Base-by-base conservation (phyloP, 2,329 filamentous ascomycete genomes). In the Boeremia lycopersici region DNA sequence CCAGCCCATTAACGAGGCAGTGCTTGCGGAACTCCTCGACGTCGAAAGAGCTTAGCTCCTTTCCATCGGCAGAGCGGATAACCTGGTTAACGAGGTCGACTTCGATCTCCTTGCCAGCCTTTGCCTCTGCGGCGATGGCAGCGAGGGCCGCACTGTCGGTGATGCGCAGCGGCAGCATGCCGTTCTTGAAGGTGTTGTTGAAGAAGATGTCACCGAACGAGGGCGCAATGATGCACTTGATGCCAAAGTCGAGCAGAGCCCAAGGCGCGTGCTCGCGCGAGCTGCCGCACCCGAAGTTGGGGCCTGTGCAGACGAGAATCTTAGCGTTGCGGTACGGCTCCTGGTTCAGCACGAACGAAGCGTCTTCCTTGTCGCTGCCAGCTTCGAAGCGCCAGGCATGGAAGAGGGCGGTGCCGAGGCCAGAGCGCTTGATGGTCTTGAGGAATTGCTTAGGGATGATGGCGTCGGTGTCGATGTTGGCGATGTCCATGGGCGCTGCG, bases 141-240 rank as follows among this genome's bases (percentile, higher is more conserved):
- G 89, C 82, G 4, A 97, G 79, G 29, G 84, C 82, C 1, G 78
- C 80, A 62, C 86, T 77, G 74, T 93, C 86, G 29, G 83, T 79
- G 71, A 98, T 89, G 55, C 83, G 78, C 57, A 98, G 86, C 42
- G 93, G 93, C 60, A 98, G 82, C 95, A 98, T 98, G 80, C 93
- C 93, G 81, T 99, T 99, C 84, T 99, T 98, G 85, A 97, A 98
- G n/a, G 90, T 95, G 82, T 99, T 99, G 86, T 96, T 97, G 86
- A 93, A 96, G 86, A 97, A 97, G 76, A 99, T 99, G 72, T 96
- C 91, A 54, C 89, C 90, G 64, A 85, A 90, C 1, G 89, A 93
- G 1, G 91, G 91, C 1, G 93, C 95, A 65, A 98, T 96, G 69
- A 98, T 84, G 74, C 89, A 93, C 73, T 89, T 91, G 79, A 99